Percentiles rank a stretch among this genome's conserved stretches.
These are phyloP conservation scores for Paecilomyces sp. DNA, from an alignment of 2,329 filamentous ascomycete species.

Conservation along the genomic window DNA sequence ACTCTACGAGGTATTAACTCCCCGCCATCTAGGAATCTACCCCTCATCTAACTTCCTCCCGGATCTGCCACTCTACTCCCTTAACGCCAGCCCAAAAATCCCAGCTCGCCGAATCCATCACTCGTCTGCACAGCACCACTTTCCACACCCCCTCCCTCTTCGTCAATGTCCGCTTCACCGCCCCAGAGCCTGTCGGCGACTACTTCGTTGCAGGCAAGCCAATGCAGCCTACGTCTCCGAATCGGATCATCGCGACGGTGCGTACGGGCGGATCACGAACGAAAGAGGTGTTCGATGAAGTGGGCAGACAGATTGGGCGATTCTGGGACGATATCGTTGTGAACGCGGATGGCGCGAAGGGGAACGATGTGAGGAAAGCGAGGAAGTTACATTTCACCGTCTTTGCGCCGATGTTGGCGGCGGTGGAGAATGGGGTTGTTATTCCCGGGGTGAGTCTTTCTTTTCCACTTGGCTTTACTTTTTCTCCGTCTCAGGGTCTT, in stretches of 20 bases:
- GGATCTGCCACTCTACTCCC: conserved; percentile 10
- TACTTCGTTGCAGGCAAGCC: conserved; percentile 9
- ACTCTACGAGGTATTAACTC: conserved; percentile 4
- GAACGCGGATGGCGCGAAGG: conserved; percentile 1
- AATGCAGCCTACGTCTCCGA: conserved; percentile 5
- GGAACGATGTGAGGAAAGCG: background rate
- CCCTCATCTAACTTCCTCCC: background rate
- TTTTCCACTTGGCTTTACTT: background rate
- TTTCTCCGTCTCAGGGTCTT: background rate
- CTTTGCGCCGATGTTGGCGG: conserved; percentile 11
- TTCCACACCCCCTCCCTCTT: conserved; percentile 13
- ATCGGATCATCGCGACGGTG: conserved; percentile 4
- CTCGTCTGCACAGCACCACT: conserved; percentile 10
- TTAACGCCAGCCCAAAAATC: conserved; percentile 9
- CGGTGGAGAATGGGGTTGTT: conserved; percentile 10
- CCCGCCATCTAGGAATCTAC: too few relatives aligned
- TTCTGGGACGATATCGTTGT: conserved; percentile 11
- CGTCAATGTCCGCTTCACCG: conserved; percentile 12
- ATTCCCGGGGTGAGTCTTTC: conserved; percentile 11
- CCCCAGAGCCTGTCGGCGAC: conserved; percentile 2
- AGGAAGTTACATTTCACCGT: conserved; percentile 10
- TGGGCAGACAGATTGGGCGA: conserved; percentile 10
- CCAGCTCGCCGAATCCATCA: conserved; percentile 11
- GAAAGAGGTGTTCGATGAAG: conserved; percentile 11
- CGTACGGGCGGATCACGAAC: conserved; percentile 6